A percentile compares a stretch with the other conserved stretches of the same genome.
These are phyloP conservation scores for Hemerocallis citrina DNA, from an alignment of 106 monocot species.

Conservation along the genomic window DNA sequence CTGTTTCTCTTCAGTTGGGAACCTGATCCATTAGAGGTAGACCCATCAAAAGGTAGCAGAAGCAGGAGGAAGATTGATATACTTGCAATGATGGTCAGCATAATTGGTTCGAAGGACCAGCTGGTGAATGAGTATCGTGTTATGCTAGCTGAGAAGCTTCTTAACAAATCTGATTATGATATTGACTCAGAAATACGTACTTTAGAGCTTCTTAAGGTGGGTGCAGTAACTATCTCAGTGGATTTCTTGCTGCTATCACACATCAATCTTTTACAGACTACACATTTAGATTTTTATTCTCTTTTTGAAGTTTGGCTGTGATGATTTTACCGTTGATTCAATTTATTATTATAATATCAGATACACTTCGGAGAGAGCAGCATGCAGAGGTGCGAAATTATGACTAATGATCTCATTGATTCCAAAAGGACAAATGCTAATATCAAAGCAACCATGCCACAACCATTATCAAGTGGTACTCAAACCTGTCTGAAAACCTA, in stretches of 20 bases:
- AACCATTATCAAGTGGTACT: slow-evolving; percentile 47
- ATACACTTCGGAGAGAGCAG: slow-evolving; percentile 99
- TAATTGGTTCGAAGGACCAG: slow-evolving; percentile 98
- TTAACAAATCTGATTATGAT: slow-evolving; percentile 96
- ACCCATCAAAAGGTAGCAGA: slow-evolving; percentile 61
- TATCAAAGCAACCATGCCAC: slow-evolving; percentile 71
- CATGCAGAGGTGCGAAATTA: slow-evolving; percentile 98
- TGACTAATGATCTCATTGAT: slow-evolving; percentile 97
- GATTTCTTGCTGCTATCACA: not conserved
- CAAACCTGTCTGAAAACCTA: not conserved
- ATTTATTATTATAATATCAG: slow-evolving; percentile 33
- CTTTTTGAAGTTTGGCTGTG: not conserved
- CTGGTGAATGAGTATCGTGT: slow-evolving; percentile 97
- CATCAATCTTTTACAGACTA: too few relatives aligned
- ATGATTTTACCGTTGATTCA: not conserved
- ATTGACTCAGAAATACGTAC: slow-evolving; percentile 99
- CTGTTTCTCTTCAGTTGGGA: slow-evolving; percentile 70
- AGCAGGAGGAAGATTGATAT: slow-evolving; percentile 82
- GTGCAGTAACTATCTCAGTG: not conserved
- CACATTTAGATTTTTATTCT: too few relatives aligned
- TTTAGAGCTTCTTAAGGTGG: slow-evolving; percentile 91
- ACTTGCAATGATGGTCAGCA: slow-evolving; percentile 87
- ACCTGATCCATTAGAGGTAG: slow-evolving; percentile 91
- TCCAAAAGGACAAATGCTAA: slow-evolving; percentile 94
- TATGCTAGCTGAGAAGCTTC: slow-evolving; percentile 94